Percentiles rank a stretch among this genome's conserved stretches.
phyloP scores from a whole-genome alignment of 2,329 filamentous ascomycete genomes.

The Zelopaecilomyces penicillatus region DNA sequence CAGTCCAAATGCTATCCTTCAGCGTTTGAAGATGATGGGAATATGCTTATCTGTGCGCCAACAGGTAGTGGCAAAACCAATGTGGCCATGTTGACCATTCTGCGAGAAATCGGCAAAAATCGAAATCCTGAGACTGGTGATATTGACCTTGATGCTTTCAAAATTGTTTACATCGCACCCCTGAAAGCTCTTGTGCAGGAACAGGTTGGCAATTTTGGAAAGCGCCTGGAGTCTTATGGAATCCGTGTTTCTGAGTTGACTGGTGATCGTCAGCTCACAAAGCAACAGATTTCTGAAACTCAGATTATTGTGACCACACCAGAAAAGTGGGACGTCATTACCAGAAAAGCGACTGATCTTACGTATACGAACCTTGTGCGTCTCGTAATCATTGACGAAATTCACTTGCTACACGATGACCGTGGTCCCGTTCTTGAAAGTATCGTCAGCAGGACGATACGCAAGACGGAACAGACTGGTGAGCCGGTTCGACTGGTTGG shows the following conservation, averaged over 20 bases:
- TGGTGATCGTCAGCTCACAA: conserved; percentile 94
- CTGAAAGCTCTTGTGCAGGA: conserved; percentile 94
- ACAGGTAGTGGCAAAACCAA: conserved; percentile 98
- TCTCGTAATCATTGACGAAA: conserved; percentile 94
- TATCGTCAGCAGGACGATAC: conserved; percentile 89
- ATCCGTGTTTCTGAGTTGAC: conserved; percentile 93
- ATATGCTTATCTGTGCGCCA: conserved; percentile 95
- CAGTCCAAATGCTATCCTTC: conserved; percentile 89
- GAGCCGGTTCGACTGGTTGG: conserved; percentile 88
- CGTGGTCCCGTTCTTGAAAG: conserved; percentile 94
- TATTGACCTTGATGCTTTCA: conserved; percentile 92
- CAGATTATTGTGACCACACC: conserved; percentile 98
- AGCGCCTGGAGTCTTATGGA: conserved; percentile 80
- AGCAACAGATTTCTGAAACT: conserved; percentile 95
- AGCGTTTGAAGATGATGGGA: conserved; percentile 89
- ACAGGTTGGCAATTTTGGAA: conserved; percentile 95
- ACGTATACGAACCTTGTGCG: conserved; percentile 97
- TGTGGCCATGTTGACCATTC: conserved; percentile 92
- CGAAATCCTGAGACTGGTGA: conserved; percentile 82
- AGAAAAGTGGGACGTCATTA: conserved; percentile 99
- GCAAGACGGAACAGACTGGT: conserved; percentile 86
- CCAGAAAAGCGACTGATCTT: conserved; percentile 90
- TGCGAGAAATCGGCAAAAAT: conserved; percentile 94
- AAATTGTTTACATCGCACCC: conserved; percentile 96
- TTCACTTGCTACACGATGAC: conserved; percentile 94